Evolutionary conservation across 495 filamentous ascomycete species (phyloP).

Genomic region (Trichocladium antarcticum): DNA sequence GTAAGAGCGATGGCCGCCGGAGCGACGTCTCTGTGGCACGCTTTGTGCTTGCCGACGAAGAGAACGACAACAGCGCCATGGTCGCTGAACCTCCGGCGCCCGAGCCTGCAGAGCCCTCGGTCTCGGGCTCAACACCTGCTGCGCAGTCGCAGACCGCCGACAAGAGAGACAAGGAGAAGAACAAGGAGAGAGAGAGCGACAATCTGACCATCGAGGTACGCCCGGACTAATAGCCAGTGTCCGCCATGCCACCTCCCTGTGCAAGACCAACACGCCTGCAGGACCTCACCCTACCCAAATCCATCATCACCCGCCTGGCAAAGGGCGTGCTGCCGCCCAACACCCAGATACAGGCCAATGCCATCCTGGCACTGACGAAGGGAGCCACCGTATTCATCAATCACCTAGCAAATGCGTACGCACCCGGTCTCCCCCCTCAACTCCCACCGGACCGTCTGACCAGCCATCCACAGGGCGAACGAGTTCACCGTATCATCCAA

Average conservation of each 20-base stretch:
- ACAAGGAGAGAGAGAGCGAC: conserved; percentile 22
- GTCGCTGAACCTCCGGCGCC: conserved; percentile 15
- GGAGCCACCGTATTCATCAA: conserved; percentile 90
- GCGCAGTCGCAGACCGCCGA: conserved; percentile 1
- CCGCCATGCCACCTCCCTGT: too few species aligned
- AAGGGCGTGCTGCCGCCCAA: conserved; percentile 96
- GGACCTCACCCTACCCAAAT: conserved; percentile 87
- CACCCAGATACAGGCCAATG: conserved; percentile 89
- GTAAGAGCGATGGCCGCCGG: conserved; percentile 30
- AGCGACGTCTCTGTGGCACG: conserved; percentile 35
- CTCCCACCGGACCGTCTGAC: not conserved
- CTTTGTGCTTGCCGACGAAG: conserved; percentile 32
- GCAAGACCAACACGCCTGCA: too few species aligned
- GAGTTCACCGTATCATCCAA: conserved; percentile 52
- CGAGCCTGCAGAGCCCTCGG: conserved; percentile 9
- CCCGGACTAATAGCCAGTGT: too few species aligned
- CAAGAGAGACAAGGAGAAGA: conserved; percentile 18
- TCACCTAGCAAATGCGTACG: conserved; percentile 75
- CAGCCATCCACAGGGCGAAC: conserved; percentile 50
- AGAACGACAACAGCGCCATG: conserved; percentile 19
- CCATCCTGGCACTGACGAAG: conserved; percentile 81
- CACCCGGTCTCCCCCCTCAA: not conserved
- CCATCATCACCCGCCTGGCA: conserved; percentile 84
- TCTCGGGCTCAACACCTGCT: not conserved
- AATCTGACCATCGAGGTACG: conserved; percentile 35